Evolutionary conservation across 495 filamentous ascomycete species (phyloP).

Genomic region (Astrocystis sublimbata): DNA sequence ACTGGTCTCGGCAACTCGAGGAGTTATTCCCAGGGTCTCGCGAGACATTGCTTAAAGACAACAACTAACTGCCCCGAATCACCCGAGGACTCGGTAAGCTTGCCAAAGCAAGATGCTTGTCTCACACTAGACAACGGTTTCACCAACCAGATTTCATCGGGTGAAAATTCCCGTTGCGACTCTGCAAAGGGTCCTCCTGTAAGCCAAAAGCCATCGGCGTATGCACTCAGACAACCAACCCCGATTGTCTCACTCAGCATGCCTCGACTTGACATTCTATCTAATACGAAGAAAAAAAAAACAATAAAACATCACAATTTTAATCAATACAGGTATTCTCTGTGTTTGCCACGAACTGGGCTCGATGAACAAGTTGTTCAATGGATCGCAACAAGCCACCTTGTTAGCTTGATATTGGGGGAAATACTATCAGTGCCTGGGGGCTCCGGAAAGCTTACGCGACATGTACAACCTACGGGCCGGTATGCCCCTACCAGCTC

Average conservation of each 20-base stretch:
- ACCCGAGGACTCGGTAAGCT: neutral
- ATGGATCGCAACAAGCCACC: no score
- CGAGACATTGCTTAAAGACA: neutral
- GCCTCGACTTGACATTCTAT: neutral
- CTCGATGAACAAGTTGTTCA: no score
- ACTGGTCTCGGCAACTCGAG: neutral
- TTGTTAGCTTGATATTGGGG: no score
- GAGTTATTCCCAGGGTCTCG: neutral
- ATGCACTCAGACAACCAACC: neutral
- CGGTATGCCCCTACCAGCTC: no score
- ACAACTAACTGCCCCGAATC: neutral
- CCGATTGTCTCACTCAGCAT: slow-evolving; percentile 1
- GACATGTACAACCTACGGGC: no score
- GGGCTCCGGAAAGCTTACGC: no score
- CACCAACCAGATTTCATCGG: neutral
- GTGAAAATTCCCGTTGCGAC: neutral
- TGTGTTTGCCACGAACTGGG: no score
- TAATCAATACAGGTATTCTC: neutral
- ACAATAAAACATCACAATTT: neutral
- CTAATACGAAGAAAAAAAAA: neutral
- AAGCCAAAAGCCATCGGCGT: neutral
- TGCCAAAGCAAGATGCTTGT: neutral
- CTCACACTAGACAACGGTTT: neutral
- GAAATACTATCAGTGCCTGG: no score
- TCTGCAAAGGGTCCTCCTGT: neutral